Percentiles rank a stretch among this genome's conserved stretches.
These are phyloP conservation scores for Aspergillus caelatus DNA, from an alignment of 2,329 filamentous ascomycete species.

Conservation along the genomic window DNA sequence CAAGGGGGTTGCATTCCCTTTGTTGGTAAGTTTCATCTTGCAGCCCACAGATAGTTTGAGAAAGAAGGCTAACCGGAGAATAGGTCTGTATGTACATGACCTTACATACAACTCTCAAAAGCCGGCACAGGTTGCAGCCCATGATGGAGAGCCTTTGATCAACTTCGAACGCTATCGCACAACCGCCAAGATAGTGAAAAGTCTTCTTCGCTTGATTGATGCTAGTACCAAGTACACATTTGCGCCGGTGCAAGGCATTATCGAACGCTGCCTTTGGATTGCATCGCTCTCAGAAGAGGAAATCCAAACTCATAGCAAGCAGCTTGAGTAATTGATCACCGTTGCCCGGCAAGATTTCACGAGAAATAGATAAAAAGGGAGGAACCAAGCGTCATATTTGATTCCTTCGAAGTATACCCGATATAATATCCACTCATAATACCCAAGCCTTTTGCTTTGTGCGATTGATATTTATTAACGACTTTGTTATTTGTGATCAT, in stretches of 20 bases:
- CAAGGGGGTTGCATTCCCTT: conserved; percentile 68
- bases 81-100: conserved; percentile 66
- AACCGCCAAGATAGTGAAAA: conserved; percentile 67
- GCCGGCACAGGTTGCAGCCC: conserved; percentile 57
- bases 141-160: conserved; percentile 57
- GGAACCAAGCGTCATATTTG: background rate
- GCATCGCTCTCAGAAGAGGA: conserved; percentile 62
- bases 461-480: conserved; percentile 11
- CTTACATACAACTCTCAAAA: conserved; percentile 70
- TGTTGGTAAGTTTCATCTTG: conserved; percentile 51
- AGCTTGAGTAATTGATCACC: conserved; percentile 38
- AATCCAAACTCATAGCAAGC: conserved; percentile 52
- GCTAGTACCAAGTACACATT: conserved; percentile 65
- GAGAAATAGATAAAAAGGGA: background rate
- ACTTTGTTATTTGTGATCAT: conserved; percentile 16
- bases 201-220: conserved; percentile 63
- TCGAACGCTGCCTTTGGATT: conserved; percentile 67
- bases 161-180: conserved; percentile 70
- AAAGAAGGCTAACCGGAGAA: conserved; percentile 7
- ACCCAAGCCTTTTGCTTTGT: conserved; percentile 14
- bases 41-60: background rate
- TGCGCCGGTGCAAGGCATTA: conserved; percentile 58
- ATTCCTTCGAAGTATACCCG: conserved; percentile 11
- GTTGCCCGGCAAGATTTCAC: background rate
- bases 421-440: conserved; percentile 17